phyloP scores from a whole-genome alignment of 176 grass and related monocot species.

The Carex kokanica region DNA sequence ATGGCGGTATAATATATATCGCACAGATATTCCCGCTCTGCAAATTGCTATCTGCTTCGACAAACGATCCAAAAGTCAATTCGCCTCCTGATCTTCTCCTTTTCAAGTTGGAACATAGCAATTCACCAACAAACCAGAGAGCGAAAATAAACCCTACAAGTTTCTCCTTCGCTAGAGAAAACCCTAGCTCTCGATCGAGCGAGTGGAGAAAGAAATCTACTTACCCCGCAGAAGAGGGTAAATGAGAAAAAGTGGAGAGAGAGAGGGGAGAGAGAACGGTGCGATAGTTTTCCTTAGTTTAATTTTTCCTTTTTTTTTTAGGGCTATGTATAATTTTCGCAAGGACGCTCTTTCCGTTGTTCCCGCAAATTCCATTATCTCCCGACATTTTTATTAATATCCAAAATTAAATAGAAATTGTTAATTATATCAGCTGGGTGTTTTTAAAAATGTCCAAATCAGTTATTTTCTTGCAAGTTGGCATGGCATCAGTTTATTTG shows the following conservation, averaged over 20 bases:
- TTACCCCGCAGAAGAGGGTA: neutral
- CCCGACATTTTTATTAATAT: neutral
- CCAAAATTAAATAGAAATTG: no score
- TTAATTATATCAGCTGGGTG: no score
- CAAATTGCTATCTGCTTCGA: slow-evolving; percentile 26
- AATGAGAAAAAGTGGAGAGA: slow-evolving; percentile 15
- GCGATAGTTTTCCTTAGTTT: neutral
- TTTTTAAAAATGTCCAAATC: no score
- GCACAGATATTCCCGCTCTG: slow-evolving; percentile 27
- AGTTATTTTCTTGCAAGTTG: no score
- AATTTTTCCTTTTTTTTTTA: neutral
- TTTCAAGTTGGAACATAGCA: slow-evolving; percentile 24
- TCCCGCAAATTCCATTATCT: neutral
- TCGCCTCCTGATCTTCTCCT: slow-evolving; percentile 24
- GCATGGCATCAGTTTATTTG: no score
- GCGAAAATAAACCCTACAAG: neutral
- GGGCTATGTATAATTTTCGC: neutral
- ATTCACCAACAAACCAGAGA: neutral
- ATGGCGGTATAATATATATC: slow-evolving; percentile 25
- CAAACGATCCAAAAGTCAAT: slow-evolving; percentile 55
- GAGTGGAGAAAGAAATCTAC: neutral
- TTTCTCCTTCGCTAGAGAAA: neutral
- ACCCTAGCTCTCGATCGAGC: slow-evolving; percentile 21
- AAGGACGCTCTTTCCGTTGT: neutral
- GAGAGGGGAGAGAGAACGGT: neutral